phyloP scores from a whole-genome alignment of 1,284 basidiomycete genomes.

The Bjerkandera adusta region DNA sequence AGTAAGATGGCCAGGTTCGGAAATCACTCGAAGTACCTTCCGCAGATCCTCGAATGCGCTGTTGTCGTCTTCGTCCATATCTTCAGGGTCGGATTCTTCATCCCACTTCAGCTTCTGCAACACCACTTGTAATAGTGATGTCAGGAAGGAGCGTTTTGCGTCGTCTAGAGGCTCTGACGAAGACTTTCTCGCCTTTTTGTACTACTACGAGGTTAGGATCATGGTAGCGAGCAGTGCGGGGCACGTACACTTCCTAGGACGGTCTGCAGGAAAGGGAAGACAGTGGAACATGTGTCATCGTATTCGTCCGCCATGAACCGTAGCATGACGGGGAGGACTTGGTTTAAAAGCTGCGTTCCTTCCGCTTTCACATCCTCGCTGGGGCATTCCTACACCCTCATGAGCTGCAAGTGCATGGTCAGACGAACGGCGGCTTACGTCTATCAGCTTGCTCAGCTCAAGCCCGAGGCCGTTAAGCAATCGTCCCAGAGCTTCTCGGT shows the following conservation, averaged over 20 bases:
- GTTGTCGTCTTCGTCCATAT: slow-evolving; percentile 88
- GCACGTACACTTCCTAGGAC: slow-evolving; percentile 71
- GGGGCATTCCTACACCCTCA: slow-evolving; percentile 50
- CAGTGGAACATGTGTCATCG: slow-evolving; percentile 82
- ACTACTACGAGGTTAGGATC: slow-evolving; percentile 40
- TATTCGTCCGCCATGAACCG: slow-evolving; percentile 89
- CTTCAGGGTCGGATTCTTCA: slow-evolving; percentile 74
- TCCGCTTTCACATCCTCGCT: slow-evolving; percentile 65
- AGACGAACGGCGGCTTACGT: slow-evolving; percentile 49
- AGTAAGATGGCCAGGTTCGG: slow-evolving; percentile 4
- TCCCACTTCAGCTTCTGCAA: slow-evolving; percentile 95
- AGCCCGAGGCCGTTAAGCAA: slow-evolving; percentile 82
- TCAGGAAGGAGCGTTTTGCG: slow-evolving; percentile 78
- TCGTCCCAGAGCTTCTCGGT: slow-evolving; percentile 87
- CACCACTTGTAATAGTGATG: slow-evolving; percentile 77
- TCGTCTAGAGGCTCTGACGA: slow-evolving; percentile 67
- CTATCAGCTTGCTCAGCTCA: slow-evolving; percentile 83
- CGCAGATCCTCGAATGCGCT: slow-evolving; percentile 85
- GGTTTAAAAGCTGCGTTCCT: slow-evolving; percentile 66
- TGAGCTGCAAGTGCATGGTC: slow-evolving; percentile 6
- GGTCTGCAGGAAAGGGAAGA: slow-evolving; percentile 79
- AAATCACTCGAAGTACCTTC: slow-evolving; percentile 49
- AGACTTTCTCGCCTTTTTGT: slow-evolving; percentile 75
- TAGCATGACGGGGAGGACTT: slow-evolving; percentile 80
- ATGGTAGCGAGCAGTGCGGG: slow-evolving; percentile 1